Percentiles rank a stretch among this genome's conserved stretches.
These are phyloP conservation scores for Solanum hybrid DNA, from an alignment of 305 asterid species.

Conservation along the genomic window DNA sequence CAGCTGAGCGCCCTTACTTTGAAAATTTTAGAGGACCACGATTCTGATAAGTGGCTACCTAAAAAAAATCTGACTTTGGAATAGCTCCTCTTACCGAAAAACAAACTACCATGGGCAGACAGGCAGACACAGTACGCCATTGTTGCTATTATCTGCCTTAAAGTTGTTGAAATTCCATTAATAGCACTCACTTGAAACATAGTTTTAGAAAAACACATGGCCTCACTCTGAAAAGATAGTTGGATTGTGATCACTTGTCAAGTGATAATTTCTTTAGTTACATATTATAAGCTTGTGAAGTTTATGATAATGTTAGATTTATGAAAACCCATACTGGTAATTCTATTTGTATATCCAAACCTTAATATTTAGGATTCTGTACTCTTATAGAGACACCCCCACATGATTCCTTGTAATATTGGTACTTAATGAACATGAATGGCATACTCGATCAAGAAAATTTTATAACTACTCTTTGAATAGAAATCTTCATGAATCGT, in stretches of 20 bases:
- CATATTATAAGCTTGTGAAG: background rate
- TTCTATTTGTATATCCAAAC: background rate
- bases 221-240: background rate
- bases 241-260: background rate
- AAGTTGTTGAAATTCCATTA: background rate
- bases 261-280: background rate
- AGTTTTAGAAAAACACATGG: background rate
- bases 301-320: background rate
- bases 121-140: background rate
- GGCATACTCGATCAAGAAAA: background rate
- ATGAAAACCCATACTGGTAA: background rate
- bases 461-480: background rate
- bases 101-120: background rate
- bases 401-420: background rate
- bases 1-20: background rate
- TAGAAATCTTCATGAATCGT: background rate
- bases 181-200: background rate
- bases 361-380: background rate
- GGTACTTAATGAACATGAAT: background rate
- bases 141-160: background rate
- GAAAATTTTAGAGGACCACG: background rate
- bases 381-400: background rate
- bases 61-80: background rate
- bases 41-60: background rate
- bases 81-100: background rate